Evolutionary conservation across 1,284 basidiomycete genomes (phyloP), one percentile per base, ranked within the genome.

Genomic region (Ustilago nuda): DNA sequence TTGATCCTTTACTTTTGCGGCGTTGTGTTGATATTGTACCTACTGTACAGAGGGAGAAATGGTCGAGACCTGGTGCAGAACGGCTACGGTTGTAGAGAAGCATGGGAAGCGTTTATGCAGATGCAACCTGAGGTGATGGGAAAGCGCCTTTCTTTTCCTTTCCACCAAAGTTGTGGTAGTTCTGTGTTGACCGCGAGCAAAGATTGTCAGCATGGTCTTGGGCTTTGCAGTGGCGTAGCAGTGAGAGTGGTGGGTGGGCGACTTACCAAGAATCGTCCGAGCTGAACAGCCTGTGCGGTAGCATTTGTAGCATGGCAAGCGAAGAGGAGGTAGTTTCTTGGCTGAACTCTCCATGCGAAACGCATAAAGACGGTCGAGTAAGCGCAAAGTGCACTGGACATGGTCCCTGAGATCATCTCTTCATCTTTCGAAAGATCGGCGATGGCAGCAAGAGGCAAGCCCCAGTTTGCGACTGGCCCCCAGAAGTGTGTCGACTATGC

Each of bases 391-490:
- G 84, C 84, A 15, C 67, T 65, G 35, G 77, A 81, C 84, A 85
- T 85, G 58, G 82, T 74, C 1, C 81, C 80, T 35, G 82, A 84
- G 51, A 85, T 85, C 73, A 85, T 71, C 58, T 82, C 78, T 56
- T 83, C 81, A 58, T 84, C 77, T 73, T 84, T 85, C 61, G 77
- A 72, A 35, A 85, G 61, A 59, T 85, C 84, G 35, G 83, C 76
- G 43, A 85, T 71, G 1, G 84, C 84, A 4, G 84, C 84, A 30
- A 85, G 74, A 9, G 84, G 84, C n/a, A 85, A 69, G 52, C 83
- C 80, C 84, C 84, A 85, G 77, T 85, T 84, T 43, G 84, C 82
- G 6, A 82, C 80, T 12, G 82, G 83, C n/a, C 84, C 84, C 83
- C 83, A 85, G 66, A 85, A 85, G 73, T 85, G 84, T 57, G 83